These are phyloP conservation scores for Eucalyptus pumila DNA, from an alignment of 345 rosid genomes.

Conservation along the genomic window DNA sequence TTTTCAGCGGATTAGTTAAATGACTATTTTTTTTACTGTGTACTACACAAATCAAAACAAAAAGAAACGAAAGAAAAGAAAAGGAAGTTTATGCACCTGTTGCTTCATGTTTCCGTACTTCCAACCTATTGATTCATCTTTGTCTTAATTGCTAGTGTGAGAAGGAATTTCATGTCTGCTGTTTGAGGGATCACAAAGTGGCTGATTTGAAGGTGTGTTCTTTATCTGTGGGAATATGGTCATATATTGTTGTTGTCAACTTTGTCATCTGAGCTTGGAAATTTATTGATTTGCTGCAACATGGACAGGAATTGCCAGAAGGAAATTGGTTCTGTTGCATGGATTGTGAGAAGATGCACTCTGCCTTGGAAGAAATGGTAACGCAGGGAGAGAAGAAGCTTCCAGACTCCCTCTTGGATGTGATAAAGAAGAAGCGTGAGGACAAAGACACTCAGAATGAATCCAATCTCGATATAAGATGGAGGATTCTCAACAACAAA, in stretches of 20 bases:
- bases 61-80: background rate
- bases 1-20: background rate
- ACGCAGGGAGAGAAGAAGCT: conserved; percentile 65
- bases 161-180: conserved; percentile 92
- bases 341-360: conserved; percentile 41
- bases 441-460: conserved; percentile 17
- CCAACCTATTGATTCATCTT: background rate
- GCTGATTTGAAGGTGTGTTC: conserved; percentile 63
- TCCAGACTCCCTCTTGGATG: conserved; percentile 34
- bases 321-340: conserved; percentile 81
- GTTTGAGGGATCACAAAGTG: conserved; percentile 69
- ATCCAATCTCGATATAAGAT: conserved; percentile 45
- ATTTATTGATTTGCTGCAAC: background rate
- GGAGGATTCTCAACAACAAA: conserved; percentile 77
- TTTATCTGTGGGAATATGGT: background rate
- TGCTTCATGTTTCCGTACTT: background rate
- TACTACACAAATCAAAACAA: background rate
- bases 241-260: background rate
- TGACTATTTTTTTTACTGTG: background rate
- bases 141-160: conserved; percentile 50
- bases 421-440: conserved; percentile 30
- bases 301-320: conserved; percentile 66
- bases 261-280: background rate
- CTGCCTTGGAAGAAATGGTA: conserved; percentile 41
- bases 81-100: background rate